Base-by-base conservation (phyloP, 148 eudicot genomes). In the Amaranthus palmeri region DNA sequence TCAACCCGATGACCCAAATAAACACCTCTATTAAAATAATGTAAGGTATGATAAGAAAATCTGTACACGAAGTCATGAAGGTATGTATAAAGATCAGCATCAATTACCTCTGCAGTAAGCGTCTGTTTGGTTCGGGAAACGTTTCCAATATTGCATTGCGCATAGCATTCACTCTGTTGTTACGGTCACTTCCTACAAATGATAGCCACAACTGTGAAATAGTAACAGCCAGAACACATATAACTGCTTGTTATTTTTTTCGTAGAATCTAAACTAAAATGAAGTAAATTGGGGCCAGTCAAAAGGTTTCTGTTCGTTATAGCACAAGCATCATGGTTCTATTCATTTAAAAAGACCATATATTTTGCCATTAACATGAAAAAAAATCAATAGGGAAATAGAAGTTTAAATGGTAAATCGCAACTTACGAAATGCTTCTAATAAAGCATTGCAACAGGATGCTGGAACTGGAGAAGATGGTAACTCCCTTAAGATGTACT, bases 381-480 rank as follows among this genome's bases (percentile, higher is more conserved):
- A n/a, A 61, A 42, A 9, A 15, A 7, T 40, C 63, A 14, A 55
- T 46, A 25, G 36, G 15, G 60, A 73, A 68, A 68, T 51, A 12
- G 13, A 69, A 72, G 4, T 17, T 69, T 15, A 13, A 12, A 70
- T 49, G 67, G 44, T 15, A 13, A 12, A 70, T 49, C 63, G 44
- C 14, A 68, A 89, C 98, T 91, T 84, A 95, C 98, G 86, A 76
- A 77, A 89, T 71, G 98, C 97, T 85, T 91, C 92, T 68, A 95
- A 84, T 18, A 95, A 84, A 47, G 98, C 98, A 72, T 87, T 91
- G 85, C 98, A 95, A 84, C 98, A 95, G 71, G 98, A 85, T 79
- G 98, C 98, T 65, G 98, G 98, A 65, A 95, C 97, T 54, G 98
- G 98, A 73, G 96, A 88, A 68, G 98, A 95, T 67, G 98, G 97